Base-by-base conservation (phyloP, 2,329 filamentous ascomycete genomes). In the Nectriaceae sp. region DNA sequence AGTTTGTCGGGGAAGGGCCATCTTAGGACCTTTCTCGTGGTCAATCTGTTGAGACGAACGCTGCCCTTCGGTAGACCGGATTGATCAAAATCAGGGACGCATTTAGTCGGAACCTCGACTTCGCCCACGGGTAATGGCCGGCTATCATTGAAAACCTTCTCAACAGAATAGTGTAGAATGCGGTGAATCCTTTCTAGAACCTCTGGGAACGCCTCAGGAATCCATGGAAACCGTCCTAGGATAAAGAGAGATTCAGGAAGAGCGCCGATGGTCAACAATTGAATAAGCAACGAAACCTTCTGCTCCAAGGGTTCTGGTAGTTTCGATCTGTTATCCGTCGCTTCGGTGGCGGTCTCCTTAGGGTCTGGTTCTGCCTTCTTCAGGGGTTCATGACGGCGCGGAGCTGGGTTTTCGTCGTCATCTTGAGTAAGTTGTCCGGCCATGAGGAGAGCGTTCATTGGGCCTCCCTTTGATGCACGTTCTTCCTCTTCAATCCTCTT, bases 181-280 rank as follows among this genome's bases (percentile, higher is more conserved):
- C 95, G 90, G 68, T 96, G 89, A 42, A 97, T 81, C 46, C 79
- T 86, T 24, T 89, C 84, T 3, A 90, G 81, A 11, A 97, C 78
- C 39, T 96, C 90, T 1, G 89, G 85, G 56, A 89, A 93, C 4
- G 86, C 83, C 49, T 97, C 91, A 11, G 90, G 81, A 40, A 99
- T 80, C 92, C 94, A 99, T 13, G 91, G 90, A 61, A 96, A 96
- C 45, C 88, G 87, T 26, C 93, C 93, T 6, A 97, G 80, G 46
- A 99, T 89, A 67, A 93, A 97, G 2, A 99, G 77, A 2, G 94
- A 86, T 70, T 99, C 94, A 0, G 94, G 94, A 26, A 99, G 78
- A 21, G 94, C 93, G 35, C 95, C 94, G 49, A 97, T 94, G 4
- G 89, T 89, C 2, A 99, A 79, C 15, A 99, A 77, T 58, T 91